Percentiles rank a stretch among this genome's conserved stretches.
phyloP scores from a whole-genome alignment of 768 basidiomycete genomes.

The Tremella fuciformis region DNA sequence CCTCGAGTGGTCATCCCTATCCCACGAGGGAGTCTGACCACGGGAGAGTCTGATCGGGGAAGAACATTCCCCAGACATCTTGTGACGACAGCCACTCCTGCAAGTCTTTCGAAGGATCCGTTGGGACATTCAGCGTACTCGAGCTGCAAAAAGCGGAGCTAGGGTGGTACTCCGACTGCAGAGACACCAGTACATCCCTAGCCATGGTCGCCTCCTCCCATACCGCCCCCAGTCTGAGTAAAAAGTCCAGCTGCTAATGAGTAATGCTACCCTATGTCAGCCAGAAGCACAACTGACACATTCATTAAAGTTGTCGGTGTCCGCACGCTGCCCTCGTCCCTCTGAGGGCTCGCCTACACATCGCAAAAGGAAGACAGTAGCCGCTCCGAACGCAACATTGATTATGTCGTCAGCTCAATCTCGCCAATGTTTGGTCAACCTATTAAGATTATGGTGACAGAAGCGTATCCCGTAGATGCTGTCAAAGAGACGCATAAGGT shows the following conservation, averaged over 20 bases:
- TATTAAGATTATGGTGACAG: constrained; percentile 23
- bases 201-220: constrained; percentile 22
- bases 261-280: not conserved
- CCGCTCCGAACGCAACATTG: constrained; percentile 23
- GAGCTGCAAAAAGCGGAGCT: not conserved
- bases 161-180: constrained; percentile 19
- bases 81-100: not conserved
- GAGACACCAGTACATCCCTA: constrained; percentile 13
- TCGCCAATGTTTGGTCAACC: not conserved
- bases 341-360: constrained; percentile 2
- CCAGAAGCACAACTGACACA: constrained; percentile 26
- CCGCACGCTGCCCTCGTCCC: not conserved
- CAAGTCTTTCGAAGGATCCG: not conserved
- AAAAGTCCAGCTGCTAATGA: constrained; percentile 18
- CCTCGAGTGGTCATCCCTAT: too few species aligned
- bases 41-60: constrained; percentile 1
- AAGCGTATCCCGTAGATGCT: constrained; percentile 12
- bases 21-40: too few species aligned
- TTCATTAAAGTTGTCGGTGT: constrained; percentile 14
- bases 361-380: constrained; percentile 22
- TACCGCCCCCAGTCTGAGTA: constrained; percentile 10
- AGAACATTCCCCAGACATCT: constrained; percentile 8
- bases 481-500: constrained; percentile 11
- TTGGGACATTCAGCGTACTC: not conserved
- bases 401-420: constrained; percentile 4